Conservation (phyloP, 1,284 basidiomycete species). For the Ceratobasidium papillatum region DNA sequence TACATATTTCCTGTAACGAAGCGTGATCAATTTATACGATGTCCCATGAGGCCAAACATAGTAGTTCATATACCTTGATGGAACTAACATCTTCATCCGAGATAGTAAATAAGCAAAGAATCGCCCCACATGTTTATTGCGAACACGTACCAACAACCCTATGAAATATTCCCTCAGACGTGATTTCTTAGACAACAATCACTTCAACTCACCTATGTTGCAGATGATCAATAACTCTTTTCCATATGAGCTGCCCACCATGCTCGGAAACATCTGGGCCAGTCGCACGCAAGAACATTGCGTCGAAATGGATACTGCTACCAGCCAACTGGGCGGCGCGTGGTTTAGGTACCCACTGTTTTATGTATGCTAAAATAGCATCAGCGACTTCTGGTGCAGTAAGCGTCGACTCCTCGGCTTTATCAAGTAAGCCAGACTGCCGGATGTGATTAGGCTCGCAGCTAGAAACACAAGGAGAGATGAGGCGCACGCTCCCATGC, state of each 20-base stretch:
- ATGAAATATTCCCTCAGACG: no score
- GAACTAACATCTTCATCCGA: slow-evolving; percentile 26
- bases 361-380: slow-evolving; percentile 72
- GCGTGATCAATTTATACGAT: neutral
- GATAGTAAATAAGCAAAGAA: neutral
- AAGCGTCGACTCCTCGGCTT: slow-evolving; percentile 70
- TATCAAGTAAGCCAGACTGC: slow-evolving; percentile 76
- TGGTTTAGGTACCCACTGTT: slow-evolving; percentile 73
- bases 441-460: neutral
- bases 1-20: slow-evolving; percentile 5
- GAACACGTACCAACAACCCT: slow-evolving; percentile 31
- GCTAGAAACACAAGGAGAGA: neutral
- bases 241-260: slow-evolving; percentile 9
- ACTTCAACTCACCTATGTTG: slow-evolving; percentile 22
- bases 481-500: slow-evolving; percentile 65
- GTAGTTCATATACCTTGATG: neutral
- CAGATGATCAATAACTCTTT: slow-evolving; percentile 9
- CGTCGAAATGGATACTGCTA: slow-evolving; percentile 82
- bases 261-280: slow-evolving; percentile 72
- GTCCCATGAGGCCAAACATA: neutral
- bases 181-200: neutral
- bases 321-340: slow-evolving; percentile 76
- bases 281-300: slow-evolving; percentile 71
- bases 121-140: neutral
- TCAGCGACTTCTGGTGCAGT: slow-evolving; percentile 63